phyloP scores from a whole-genome alignment of 768 basidiomycete genomes.

The Coprinopsis cinerea region DNA sequence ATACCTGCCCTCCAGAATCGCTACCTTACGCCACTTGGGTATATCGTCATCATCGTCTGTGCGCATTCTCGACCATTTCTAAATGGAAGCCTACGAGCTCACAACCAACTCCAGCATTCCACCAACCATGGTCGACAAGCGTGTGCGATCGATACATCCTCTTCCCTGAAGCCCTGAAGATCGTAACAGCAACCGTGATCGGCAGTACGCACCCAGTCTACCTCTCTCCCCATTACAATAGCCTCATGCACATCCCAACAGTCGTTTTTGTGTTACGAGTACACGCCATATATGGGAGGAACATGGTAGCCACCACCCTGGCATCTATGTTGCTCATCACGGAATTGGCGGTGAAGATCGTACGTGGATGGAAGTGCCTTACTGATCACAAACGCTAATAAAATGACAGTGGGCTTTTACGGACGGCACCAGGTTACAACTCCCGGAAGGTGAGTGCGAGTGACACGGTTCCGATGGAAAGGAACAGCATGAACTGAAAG shows the following conservation, averaged over 20 bases:
- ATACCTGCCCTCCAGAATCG: slow-evolving; percentile 23
- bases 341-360: slow-evolving; percentile 29
- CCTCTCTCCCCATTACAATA: not conserved
- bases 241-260: not conserved
- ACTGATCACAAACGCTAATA: not conserved
- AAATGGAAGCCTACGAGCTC: not conserved
- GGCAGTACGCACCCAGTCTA: slow-evolving; percentile 12
- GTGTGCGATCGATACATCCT: slow-evolving; percentile 29
- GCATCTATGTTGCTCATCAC: slow-evolving; percentile 18
- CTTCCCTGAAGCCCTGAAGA: slow-evolving; percentile 30
- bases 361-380: slow-evolving; percentile 11
- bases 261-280: slow-evolving; percentile 26
- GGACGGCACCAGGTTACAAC: slow-evolving; percentile 24
- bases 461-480: not conserved
- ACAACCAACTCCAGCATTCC: slow-evolving; percentile 21
- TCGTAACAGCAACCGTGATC: slow-evolving; percentile 25
- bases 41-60: slow-evolving; percentile 31
- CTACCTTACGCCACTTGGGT: slow-evolving; percentile 30
- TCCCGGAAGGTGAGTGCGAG: slow-evolving; percentile 23
- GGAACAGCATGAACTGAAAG: no score
- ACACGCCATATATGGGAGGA: slow-evolving; percentile 26
- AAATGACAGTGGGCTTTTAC: slow-evolving; percentile 30
- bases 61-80: slow-evolving; percentile 8
- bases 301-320: slow-evolving; percentile 13
- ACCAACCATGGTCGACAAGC: slow-evolving; percentile 26